Evolutionary conservation across 78 protist genomes (phyloP), one percentile per base, ranked within the genome.

Genomic region (Dictyostelium purpureum): DNA sequence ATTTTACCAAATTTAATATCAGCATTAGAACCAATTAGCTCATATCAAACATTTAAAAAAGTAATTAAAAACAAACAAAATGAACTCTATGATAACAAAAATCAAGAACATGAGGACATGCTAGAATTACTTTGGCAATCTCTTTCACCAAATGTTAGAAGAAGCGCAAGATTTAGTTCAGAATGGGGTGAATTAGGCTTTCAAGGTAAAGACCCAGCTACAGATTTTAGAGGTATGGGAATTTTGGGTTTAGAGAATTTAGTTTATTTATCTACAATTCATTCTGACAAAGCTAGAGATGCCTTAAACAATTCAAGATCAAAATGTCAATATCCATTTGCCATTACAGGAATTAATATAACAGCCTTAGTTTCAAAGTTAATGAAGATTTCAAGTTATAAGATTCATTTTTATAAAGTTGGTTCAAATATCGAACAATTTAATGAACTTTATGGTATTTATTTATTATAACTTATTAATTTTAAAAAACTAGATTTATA

Each of bases 201-300:
- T 38, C 94, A 90, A 66, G 94, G 94, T 28, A 90, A 67, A 43
- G 94, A 90, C 43, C 94, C 94, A 24, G 56, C 94, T 2, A 90
- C 94, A 42, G 94, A 90, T 70, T 90, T 90, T 38, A 43, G 94
- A 26, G 89, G 94, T 1, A 90, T 90, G 94, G 94, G 94, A 47
- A 47, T 92, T 14, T 28, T 82, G 21, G 90, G 91, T 37, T 54
- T 92, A 28, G 87, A 92, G 12, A 67, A 92, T 71, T 83, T 92
- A 37, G 26, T 28, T 24, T 82, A 82, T 28, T 59, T 92, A 5
- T 67, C 95, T 9, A 52, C 75, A 6, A 4, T 38, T 11, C 35
- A 91, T 45, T 12, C 47, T 7, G 31, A 81, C 1, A 49, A 67
- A 4, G 80, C 90, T 11, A n/a, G 42, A 42, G n/a, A 38, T 1